phyloP scores from a whole-genome alignment of 345 rosid genomes.

The Lumnitzera littorea region DNA sequence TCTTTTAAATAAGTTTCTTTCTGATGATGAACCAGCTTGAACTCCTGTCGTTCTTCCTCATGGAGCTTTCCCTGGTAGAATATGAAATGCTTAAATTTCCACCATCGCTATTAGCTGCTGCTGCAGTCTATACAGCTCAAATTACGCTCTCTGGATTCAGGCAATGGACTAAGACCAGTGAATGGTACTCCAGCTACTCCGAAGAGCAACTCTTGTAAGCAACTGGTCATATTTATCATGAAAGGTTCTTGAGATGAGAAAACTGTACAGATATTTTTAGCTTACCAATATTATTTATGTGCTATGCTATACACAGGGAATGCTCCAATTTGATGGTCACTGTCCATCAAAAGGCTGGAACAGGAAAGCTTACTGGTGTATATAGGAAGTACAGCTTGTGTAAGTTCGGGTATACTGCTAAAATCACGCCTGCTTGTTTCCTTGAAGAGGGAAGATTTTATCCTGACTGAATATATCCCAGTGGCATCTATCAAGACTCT shows the following conservation, averaged over 20 bases:
- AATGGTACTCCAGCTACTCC: conserved; percentile 37
- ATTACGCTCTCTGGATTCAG: conserved; percentile 26
- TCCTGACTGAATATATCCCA: no score
- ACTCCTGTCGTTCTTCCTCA: conserved; percentile 41
- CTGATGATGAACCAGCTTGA: conserved; percentile 17
- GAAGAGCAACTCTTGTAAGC: conserved; percentile 42
- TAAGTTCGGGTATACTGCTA: conserved; percentile 7
- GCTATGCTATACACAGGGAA: not conserved
- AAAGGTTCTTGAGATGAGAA: not conserved
- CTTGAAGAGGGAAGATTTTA: not conserved
- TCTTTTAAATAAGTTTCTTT: not conserved
- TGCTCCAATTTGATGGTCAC: conserved; percentile 18
- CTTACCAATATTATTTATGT: not conserved
- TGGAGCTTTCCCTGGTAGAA: conserved; percentile 51
- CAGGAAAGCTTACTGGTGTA: conserved; percentile 12
- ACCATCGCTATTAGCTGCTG: conserved; percentile 58
- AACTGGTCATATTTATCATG: not conserved
- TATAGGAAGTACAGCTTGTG: conserved; percentile 10
- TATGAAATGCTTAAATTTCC: conserved; percentile 48
- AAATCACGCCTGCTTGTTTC: conserved; percentile 10
- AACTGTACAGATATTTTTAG: not conserved
- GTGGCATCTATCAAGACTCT: no score
- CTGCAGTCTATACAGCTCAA: conserved; percentile 66
- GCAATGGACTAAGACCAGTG: conserved; percentile 43
- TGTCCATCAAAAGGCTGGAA: conserved; percentile 15